phyloP scores from a whole-genome alignment of 75 land plant genomes.

The Ceratopteris richardii region DNA sequence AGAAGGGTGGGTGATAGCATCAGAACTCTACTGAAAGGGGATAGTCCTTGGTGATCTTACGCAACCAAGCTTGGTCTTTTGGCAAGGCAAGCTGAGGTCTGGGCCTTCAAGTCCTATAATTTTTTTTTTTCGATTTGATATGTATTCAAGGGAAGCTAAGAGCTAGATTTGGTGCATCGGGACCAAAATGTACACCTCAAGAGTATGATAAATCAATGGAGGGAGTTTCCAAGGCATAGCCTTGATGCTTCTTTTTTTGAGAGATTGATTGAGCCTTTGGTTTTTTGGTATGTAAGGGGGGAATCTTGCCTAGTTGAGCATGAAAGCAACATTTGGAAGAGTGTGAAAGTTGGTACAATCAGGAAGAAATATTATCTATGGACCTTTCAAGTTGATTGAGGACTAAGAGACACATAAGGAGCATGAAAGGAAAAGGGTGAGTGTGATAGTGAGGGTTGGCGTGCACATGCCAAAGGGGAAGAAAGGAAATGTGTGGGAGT shows the following conservation, averaged over 20 bases:
- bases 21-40: constrained; percentile 63
- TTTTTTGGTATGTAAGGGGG: constrained; percentile 99
- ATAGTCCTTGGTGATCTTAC: constrained; percentile 81
- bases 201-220: constrained; percentile 88
- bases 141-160: constrained; percentile 77
- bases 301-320: constrained; percentile 84
- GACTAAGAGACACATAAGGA: constrained; percentile 57
- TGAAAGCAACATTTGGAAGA: constrained; percentile 98
- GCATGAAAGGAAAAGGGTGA: no score
- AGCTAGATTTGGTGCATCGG: constrained; percentile 91
- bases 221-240: constrained; percentile 90
- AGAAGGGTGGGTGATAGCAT: constrained; percentile 90
- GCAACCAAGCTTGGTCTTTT: constrained; percentile 92
- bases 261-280: no score
- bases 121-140: constrained; percentile 85
- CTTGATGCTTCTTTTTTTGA: no score
- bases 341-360: constrained; percentile 83
- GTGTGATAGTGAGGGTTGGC: no score
- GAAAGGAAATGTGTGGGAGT: no score
- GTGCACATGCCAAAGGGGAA: no score
- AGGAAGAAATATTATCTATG: constrained; percentile 90
- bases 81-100: constrained; percentile 83
- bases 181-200: constrained; percentile 82
- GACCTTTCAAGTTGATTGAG: constrained; percentile 68
- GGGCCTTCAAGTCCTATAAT: constrained; percentile 78